A percentile compares a stretch with the other conserved stretches of the same genome.
Conservation (phyloP, 306 rosid species). For the Gastrolobium villosum region DNA sequence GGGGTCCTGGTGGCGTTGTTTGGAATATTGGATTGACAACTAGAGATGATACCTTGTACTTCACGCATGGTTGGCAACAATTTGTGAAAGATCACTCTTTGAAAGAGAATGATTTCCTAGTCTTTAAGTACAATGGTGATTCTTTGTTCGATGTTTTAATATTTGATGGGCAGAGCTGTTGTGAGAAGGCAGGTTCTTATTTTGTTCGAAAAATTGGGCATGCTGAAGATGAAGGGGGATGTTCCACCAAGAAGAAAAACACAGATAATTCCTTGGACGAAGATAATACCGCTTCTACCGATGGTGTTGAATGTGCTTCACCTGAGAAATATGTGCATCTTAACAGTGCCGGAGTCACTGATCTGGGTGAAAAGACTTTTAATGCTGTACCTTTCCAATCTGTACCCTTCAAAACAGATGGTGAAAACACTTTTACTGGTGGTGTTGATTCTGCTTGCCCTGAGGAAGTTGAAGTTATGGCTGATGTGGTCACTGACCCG, state of each 20-base stretch:
- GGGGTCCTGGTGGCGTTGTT: slow-evolving; percentile 71
- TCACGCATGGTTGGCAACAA: slow-evolving; percentile 67
- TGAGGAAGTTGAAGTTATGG: neutral
- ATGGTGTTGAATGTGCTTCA: neutral
- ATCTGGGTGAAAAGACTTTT: no score
- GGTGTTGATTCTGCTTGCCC: slow-evolving; percentile 35
- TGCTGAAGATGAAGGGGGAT: slow-evolving; percentile 36
- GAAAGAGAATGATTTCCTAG: slow-evolving; percentile 71
- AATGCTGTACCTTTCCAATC: neutral
- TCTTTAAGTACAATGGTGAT: slow-evolving; percentile 72
- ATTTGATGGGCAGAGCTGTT: slow-evolving; percentile 61
- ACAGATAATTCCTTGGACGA: slow-evolving; percentile 48
- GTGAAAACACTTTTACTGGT: slow-evolving; percentile 18
- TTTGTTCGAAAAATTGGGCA: slow-evolving; percentile 63
- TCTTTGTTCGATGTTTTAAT: slow-evolving; percentile 69
- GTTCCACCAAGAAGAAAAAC: slow-evolving; percentile 43
- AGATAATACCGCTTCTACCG: slow-evolving; percentile 46
- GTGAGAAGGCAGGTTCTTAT: slow-evolving; percentile 74
- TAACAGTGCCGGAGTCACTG: slow-evolving; percentile 30
- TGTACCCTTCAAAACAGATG: slow-evolving; percentile 40
- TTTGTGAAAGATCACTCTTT: slow-evolving; percentile 68
- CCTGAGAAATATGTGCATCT: neutral
- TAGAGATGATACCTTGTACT: slow-evolving; percentile 53
- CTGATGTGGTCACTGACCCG: neutral
- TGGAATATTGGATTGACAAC: slow-evolving; percentile 67